These are phyloP conservation scores for Mucor mucedo DNA, from an alignment of 371 early-diverging fungal species.

Conservation along the genomic window DNA sequence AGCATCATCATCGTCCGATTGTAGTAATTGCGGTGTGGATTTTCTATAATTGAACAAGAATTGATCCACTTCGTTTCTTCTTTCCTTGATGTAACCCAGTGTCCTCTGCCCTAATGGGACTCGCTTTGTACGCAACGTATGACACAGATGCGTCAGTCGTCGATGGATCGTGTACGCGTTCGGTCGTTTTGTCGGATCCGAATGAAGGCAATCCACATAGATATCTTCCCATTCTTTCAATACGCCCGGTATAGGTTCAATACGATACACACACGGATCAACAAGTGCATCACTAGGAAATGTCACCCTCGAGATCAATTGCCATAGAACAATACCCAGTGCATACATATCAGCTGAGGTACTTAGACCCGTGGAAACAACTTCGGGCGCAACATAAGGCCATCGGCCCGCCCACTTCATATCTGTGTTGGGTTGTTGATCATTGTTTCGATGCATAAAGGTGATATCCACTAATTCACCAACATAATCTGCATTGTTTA, in stretches of 20 bases:
- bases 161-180: conserved; percentile 43
- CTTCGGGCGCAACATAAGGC: conserved; percentile 57
- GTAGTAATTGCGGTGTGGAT: conserved; percentile 4
- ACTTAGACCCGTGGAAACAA: conserved; percentile 31
- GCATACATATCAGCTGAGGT: conserved; percentile 51
- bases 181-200: conserved; percentile 43
- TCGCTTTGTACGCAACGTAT: conserved; percentile 2
- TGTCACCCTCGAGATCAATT: conserved; percentile 50
- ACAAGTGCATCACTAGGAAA: conserved; percentile 47
- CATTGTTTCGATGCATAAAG: conserved; percentile 40
- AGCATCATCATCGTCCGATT: conserved; percentile 12
- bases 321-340: conserved; percentile 53
- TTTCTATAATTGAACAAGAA: conserved; percentile 16
- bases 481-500: conserved; percentile 45
- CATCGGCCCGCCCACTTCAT: conserved; percentile 37
- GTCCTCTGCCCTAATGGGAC: conserved; percentile 12
- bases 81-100: conserved; percentile 3
- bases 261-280: conserved; percentile 44
- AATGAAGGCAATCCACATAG: conserved; percentile 42
- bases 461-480: conserved; percentile 49
- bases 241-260: conserved; percentile 49
- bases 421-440: conserved; percentile 10
- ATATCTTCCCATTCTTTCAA: conserved; percentile 46
- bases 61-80: conserved; percentile 19
- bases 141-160: conserved; percentile 20